Evolutionary conservation across 2,329 filamentous ascomycete species (phyloP).

Genomic region (Teratosphaeria pseudoeucalypti): DNA sequence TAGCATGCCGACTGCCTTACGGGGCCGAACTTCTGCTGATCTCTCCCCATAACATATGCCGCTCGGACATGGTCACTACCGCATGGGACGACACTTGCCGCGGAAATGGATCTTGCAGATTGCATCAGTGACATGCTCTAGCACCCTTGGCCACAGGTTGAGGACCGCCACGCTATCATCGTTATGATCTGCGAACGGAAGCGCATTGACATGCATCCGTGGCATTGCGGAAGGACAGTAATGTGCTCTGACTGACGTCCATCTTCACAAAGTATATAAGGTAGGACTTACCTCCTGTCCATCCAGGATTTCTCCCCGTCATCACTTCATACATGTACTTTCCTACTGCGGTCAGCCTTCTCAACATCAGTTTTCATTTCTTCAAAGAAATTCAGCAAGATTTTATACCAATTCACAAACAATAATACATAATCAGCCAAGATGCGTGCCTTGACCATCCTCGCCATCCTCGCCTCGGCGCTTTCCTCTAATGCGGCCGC

Average conservation of each 20-base stretch:
- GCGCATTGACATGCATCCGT: background rate
- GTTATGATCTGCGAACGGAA: background rate
- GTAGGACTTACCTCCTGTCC: background rate
- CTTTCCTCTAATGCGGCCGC: slow-evolving; percentile 1
- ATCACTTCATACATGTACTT: background rate
- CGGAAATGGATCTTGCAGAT: background rate
- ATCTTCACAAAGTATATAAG: background rate
- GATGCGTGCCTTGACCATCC: slow-evolving; percentile 1
- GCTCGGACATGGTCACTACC: background rate
- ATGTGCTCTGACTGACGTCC: background rate
- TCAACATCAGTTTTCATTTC: background rate
- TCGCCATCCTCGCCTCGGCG: slow-evolving; percentile 3
- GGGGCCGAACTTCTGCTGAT: background rate
- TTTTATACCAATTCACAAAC: background rate
- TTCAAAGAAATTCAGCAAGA: background rate
- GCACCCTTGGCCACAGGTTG: background rate
- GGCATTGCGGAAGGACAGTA: background rate
- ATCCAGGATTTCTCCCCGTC: background rate
- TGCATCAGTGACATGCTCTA: background rate
- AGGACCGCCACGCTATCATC: background rate
- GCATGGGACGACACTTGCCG: background rate
- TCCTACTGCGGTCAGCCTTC: background rate
- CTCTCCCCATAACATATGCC: background rate
- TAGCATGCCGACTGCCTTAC: background rate
- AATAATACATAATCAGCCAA: background rate